Evolutionary conservation across 2,329 filamentous ascomycete genomes (phyloP), one percentile per base, ranked within the genome.

Genomic region (Ophiocordyceps polyrhachis-furcata): DNA sequence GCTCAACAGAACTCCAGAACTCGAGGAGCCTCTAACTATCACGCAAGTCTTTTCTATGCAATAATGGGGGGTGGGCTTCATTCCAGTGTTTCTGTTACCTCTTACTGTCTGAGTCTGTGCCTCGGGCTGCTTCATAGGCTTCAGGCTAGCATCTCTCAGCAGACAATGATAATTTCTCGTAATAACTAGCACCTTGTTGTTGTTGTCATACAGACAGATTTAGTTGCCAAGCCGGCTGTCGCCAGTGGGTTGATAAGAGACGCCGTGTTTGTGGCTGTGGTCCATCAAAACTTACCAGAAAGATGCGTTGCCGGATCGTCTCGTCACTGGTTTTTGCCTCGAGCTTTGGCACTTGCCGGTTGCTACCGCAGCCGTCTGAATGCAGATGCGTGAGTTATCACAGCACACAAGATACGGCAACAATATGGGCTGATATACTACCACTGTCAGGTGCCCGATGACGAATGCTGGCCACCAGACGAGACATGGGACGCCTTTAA

Each of bases 391-490:
- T 41, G 11, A 41, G 38, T 41, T 20, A 2, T n/a, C n/a, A 4
- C 38, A 23, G 3, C 11, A 5, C 12, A 11, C 9, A 11, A 17
- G 14, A 38, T 11, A 4, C 19, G 19, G 19, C 13, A 23, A 2
- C 12, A 41, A 4, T 12, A 20, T 13, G 19, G n/a, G 6, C 38
- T 38, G 7, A 38, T 14, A 11, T n/a, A 2, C 38, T 15, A 15
- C 32, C 32, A 35, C n/a, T 23, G 21, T 2, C 32, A 55, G 53
- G 49, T 50, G 9, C 53, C 51, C 5, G 51, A 47, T 2, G 47
- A 54, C 12, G n/a, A 31, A 4, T 52, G 48, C 47, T 56, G 54
- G 54, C 54, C 53, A 1, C 46, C 50, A 1, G 21, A 44, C 1
- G 21, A 5, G 3, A 35, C 41, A 8, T 55, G 54, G 54, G 25